Conservation (phyloP, 2,329 filamentous ascomycete species). For the Cryphonectria naterciae region DNA sequence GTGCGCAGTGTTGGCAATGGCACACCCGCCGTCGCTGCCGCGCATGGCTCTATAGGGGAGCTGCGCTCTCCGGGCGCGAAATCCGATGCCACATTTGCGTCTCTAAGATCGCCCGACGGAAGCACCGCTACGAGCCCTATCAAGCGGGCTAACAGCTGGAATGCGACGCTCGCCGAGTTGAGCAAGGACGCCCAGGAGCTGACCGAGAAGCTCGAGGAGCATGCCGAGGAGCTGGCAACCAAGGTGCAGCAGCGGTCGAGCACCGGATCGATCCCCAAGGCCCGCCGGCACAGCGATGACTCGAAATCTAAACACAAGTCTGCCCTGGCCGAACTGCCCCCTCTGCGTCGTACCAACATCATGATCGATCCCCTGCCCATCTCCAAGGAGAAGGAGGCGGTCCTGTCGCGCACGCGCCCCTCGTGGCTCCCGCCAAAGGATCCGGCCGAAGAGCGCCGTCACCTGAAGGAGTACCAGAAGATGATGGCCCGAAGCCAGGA, state of each 20-base stretch:
- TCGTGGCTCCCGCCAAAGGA: constrained; percentile 88
- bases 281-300: constrained; percentile 43
- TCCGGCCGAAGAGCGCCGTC: constrained; percentile 86
- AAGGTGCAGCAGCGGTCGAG: constrained; percentile 41
- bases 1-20: constrained; percentile 65
- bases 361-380: constrained; percentile 85
- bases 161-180: constrained; percentile 68
- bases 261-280: constrained; percentile 43
- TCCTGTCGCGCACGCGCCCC: constrained; percentile 77
- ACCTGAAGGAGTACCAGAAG: constrained; percentile 82
- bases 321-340: constrained; percentile 70
- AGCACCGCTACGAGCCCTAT: constrained; percentile 46
- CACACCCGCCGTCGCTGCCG: constrained; percentile 62
- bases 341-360: constrained; percentile 72
- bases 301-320: constrained; percentile 62
- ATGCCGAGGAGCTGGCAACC: constrained; percentile 66
- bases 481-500: constrained; percentile 73
- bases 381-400: constrained; percentile 85
- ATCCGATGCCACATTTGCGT: constrained; percentile 46
- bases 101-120: constrained; percentile 35
- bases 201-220: constrained; percentile 80
- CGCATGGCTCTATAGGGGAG: constrained; percentile 53
- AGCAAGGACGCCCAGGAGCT: constrained; percentile 74
- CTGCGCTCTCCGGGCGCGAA: constrained; percentile 62
- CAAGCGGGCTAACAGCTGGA: constrained; percentile 75